Conservation (phyloP, 495 filamentous ascomycete genomes). For the Lentithecium fluviatile region DNA sequence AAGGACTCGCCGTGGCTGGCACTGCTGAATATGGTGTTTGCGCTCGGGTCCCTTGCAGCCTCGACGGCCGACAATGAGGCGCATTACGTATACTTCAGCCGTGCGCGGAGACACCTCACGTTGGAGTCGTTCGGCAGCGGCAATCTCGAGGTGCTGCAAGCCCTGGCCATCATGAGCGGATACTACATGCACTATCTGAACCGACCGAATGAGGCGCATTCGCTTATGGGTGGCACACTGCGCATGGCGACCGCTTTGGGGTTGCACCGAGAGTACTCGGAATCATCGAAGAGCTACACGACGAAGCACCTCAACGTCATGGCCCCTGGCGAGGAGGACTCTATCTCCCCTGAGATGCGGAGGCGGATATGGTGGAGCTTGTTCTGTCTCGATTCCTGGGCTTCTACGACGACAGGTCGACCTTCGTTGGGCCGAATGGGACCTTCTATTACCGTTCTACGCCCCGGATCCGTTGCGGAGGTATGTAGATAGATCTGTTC, state of each 20-base stretch:
- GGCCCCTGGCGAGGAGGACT: constrained; percentile 23
- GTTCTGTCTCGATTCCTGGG: constrained; percentile 80
- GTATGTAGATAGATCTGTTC: constrained; percentile 11
- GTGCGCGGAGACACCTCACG: constrained; percentile 65
- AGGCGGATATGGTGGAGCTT: constrained; percentile 78
- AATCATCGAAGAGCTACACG: constrained; percentile 39
- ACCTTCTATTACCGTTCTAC: constrained; percentile 67
- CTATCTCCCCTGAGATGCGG: constrained; percentile 59
- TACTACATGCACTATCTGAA: constrained; percentile 81
- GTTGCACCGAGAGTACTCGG: constrained; percentile 68
- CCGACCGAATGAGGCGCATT: constrained; percentile 73
- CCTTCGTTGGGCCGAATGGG: constrained; percentile 75
- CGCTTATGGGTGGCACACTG: constrained; percentile 63
- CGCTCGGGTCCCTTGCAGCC: constrained; percentile 71
- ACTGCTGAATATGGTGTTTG: constrained; percentile 77
- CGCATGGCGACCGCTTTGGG: constrained; percentile 72
- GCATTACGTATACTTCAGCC: constrained; percentile 71
- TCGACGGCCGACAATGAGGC: constrained; percentile 67
- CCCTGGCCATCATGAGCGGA: constrained; percentile 68
- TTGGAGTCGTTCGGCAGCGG: constrained; percentile 68
- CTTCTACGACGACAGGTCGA: constrained; percentile 70
- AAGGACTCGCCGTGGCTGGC: constrained; percentile 73
- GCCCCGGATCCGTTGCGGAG: constrained; percentile 55
- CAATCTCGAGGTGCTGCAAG: constrained; percentile 69
- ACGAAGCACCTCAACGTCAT: constrained; percentile 23